Base-by-base conservation (phyloP, 352 stramenopile species). In the Peronospora belbahrii region DNA sequence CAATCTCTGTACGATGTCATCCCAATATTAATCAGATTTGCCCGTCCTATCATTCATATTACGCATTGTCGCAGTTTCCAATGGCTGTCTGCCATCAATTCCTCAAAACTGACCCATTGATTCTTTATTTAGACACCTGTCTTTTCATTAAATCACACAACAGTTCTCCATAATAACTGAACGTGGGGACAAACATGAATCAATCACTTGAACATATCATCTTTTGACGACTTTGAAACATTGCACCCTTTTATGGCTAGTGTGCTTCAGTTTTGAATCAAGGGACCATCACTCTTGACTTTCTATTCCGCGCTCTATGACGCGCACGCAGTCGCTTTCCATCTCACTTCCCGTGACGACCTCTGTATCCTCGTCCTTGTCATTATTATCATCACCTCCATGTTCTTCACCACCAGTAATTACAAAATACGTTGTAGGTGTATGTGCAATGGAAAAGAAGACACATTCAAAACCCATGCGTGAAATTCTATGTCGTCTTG, bases 361-460 rank as follows among this genome's bases (percentile, higher is more conserved):
- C 6, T 40, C 54, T 9, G 11, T 24, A 2, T 47, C 52, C 13
- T 44, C 31, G 25, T 24, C 45, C 13, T 20, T 45, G 20, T 62
- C 55, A 18, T 30, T 55, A 9, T 48, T 47, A 3, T 20, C 40
- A 17, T 62, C 55, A 17, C 34, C 59, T 11, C 52, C 50, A 2
- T 44, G 38, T 25, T 57, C 47, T n/a, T 48, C 56, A 11, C 31
- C 56, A 7, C 44, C 51, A 22, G 27, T 24, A 25, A 37, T 79
- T 32, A 62, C 60, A 25, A 86, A 83, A 53, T 90, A 91, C 50
- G 77, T 91, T 10, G 77, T 99, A 4, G 96, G 95, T 23, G 95
- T 99, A 32, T 99, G 96, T 59, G 96, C 96, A 34, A 98, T 99
- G 96, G 94, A 98, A 67, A 99, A 99, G 69, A 99, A 99, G 74